Conservation (phyloP, 306 rosid species). For the Lathyrus aphaca region DNA sequence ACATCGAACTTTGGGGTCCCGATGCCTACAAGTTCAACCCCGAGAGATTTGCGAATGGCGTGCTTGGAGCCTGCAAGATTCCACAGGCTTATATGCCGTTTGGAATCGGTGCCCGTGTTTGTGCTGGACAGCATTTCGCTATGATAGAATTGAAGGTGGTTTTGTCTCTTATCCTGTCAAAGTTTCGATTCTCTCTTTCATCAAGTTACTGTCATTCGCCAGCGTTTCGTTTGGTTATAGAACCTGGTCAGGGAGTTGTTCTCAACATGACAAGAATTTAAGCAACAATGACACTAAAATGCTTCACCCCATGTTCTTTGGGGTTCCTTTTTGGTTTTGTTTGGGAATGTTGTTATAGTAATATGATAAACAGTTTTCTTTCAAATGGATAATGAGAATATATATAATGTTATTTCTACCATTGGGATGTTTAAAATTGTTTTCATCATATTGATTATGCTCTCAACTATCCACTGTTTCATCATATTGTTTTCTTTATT, state of each 20-base stretch:
- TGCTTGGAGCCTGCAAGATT: constrained; percentile 52
- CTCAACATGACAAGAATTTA: constrained; percentile 43
- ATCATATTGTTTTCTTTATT: no score
- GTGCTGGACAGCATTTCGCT: constrained; percentile 65
- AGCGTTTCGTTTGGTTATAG: constrained; percentile 37
- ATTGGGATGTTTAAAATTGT: no score
- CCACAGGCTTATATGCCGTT: constrained; percentile 70
- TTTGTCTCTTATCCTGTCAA: constrained; percentile 40
- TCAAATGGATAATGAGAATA: no score
- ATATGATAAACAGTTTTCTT: no score
- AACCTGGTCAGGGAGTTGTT: constrained; percentile 49
- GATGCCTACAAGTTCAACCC: constrained; percentile 67
- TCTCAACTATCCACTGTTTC: no score
- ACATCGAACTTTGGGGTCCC: constrained; percentile 56
- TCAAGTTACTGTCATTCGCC: constrained; percentile 46
- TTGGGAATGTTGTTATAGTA: no score
- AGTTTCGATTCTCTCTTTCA: constrained; percentile 44
- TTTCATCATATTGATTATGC: no score
- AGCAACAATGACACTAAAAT: background rate
- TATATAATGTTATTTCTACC: no score
- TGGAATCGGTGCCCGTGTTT: constrained; percentile 58
- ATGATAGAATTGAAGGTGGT: constrained; percentile 60
- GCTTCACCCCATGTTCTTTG: background rate
- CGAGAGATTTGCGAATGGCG: constrained; percentile 60
- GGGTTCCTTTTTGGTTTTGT: no score